Evolutionary conservation across 345 rosid species (phyloP).

Genomic region (Dipteronia sinensis): DNA sequence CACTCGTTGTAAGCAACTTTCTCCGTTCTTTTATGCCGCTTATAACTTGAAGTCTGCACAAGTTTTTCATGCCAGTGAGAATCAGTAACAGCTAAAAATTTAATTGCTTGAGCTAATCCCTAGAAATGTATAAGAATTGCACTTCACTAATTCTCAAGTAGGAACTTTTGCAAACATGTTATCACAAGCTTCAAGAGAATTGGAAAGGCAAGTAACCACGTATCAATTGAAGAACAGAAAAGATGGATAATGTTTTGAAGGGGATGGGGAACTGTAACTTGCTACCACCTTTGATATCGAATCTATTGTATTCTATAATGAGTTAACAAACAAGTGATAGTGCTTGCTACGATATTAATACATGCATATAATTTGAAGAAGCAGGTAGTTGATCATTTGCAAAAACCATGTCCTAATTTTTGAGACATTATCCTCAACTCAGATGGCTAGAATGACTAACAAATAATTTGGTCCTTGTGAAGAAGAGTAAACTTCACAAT

Average conservation of each 20-base stretch:
- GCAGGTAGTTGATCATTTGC: neutral
- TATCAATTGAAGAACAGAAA: neutral
- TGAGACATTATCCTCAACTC: neutral
- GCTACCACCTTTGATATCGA: neutral
- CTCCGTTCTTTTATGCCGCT: slow-evolving; percentile 61
- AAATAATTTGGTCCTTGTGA: neutral
- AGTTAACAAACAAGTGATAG: neutral
- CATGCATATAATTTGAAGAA: neutral
- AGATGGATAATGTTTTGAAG: neutral
- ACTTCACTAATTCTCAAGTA: neutral
- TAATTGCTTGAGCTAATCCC: neutral
- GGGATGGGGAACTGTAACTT: neutral
- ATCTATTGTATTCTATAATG: neutral
- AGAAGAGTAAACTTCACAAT: neutral
- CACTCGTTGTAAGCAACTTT: slow-evolving; percentile 70
- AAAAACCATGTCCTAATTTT: neutral
- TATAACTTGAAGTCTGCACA: slow-evolving; percentile 65
- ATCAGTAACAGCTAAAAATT: neutral
- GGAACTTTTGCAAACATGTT: neutral
- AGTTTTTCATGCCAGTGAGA: neutral
- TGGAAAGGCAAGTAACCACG: neutral
- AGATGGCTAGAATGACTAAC: neutral
- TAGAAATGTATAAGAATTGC: neutral
- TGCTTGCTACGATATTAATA: neutral
- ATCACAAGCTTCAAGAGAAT: neutral